phyloP scores from a whole-genome alignment of 495 filamentous ascomycete genomes.

The Chaetomium tenue region DNA sequence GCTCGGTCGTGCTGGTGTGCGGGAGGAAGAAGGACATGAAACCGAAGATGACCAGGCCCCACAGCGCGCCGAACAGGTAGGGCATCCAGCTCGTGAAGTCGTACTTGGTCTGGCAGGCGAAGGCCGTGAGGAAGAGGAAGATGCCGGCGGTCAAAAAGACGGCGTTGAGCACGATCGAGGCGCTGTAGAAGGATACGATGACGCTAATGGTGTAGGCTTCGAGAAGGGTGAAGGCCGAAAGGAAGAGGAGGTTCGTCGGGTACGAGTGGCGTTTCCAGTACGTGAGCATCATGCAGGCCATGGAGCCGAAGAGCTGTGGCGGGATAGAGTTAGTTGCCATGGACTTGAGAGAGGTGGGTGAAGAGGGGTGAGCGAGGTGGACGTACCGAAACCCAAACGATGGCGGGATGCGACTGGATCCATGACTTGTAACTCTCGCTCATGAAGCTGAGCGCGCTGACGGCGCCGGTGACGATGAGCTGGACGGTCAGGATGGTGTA shows the following conservation, averaged over 20 bases:
- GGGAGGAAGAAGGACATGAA: conserved; percentile 88
- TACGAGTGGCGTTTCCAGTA: conserved; percentile 99
- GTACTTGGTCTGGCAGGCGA: conserved; percentile 97
- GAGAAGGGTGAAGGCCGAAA: conserved; percentile 83
- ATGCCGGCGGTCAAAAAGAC: conserved; percentile 87
- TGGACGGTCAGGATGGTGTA: conserved; percentile 68
- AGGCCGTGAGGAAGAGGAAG: conserved; percentile 88
- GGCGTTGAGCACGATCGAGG: conserved; percentile 80
- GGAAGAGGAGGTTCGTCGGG: conserved; percentile 89
- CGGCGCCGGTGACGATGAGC: conserved; percentile 75
- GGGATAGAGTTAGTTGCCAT: neutral
- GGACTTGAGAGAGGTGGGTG: neutral
- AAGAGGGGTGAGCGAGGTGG: neutral
- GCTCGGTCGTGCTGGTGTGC: conserved; percentile 69
- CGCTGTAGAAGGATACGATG: conserved; percentile 82
- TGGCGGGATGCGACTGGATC: conserved; percentile 79
- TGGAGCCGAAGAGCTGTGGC: conserved; percentile 64
- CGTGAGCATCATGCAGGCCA: conserved; percentile 80
- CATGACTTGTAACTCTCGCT: conserved; percentile 74
- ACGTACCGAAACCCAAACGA: conserved; percentile 75
- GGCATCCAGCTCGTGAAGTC: conserved; percentile 97
- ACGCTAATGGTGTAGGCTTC: conserved; percentile 95
- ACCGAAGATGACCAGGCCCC: conserved; percentile 87
- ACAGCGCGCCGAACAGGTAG: conserved; percentile 86
- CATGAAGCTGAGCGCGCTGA: conserved; percentile 84